A percentile compares a stretch with the other conserved stretches of the same genome.
Conservation (phyloP, 306 rosid species). For the Begonia peltatifolia region DNA sequence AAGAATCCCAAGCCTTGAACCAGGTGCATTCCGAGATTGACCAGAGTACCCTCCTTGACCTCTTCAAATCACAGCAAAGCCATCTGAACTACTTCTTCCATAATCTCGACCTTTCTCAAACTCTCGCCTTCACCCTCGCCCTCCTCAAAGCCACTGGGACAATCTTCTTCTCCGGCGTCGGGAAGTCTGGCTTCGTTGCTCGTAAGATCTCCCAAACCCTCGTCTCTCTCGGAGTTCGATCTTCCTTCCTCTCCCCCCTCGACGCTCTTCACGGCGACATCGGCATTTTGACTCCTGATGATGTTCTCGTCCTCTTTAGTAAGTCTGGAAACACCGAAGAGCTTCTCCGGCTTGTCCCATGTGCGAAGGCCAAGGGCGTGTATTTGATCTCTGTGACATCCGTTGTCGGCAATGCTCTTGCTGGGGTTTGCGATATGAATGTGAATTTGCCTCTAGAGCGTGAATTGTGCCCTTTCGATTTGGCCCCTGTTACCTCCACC, state of each 20-base stretch:
- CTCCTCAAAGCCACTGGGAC: constrained; percentile 69
- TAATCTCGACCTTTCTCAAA: constrained; percentile 64
- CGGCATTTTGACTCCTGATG: constrained; percentile 43
- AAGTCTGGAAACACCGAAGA: constrained; percentile 90
- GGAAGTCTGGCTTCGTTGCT: constrained; percentile 95
- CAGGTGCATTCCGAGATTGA: constrained; percentile 17
- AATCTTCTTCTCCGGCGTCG: constrained; percentile 85
- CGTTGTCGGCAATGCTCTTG: constrained; percentile 34
- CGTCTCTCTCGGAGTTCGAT: constrained; percentile 76
- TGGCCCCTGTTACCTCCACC: constrained; percentile 96
- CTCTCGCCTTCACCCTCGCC: constrained; percentile 59
- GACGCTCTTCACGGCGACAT: constrained; percentile 98
- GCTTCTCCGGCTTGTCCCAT: constrained; percentile 77
- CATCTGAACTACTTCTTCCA: constrained; percentile 96
- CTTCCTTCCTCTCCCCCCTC: constrained; percentile 69
- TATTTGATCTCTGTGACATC: constrained; percentile 62
- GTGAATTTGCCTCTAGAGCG: constrained; percentile 85
- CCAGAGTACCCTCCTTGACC: constrained; percentile 35
- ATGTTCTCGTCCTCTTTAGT: constrained; percentile 67
- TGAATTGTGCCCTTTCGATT: constrained; percentile 78
- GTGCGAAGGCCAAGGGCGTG: constrained; percentile 71
- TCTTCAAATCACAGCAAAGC: constrained; percentile 77
- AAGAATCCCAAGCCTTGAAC: background rate
- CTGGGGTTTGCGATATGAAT: constrained; percentile 57
- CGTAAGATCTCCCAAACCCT: constrained; percentile 91